Conservation (phyloP, 345 rosid genomes). For the Arabis alpina region DNA sequence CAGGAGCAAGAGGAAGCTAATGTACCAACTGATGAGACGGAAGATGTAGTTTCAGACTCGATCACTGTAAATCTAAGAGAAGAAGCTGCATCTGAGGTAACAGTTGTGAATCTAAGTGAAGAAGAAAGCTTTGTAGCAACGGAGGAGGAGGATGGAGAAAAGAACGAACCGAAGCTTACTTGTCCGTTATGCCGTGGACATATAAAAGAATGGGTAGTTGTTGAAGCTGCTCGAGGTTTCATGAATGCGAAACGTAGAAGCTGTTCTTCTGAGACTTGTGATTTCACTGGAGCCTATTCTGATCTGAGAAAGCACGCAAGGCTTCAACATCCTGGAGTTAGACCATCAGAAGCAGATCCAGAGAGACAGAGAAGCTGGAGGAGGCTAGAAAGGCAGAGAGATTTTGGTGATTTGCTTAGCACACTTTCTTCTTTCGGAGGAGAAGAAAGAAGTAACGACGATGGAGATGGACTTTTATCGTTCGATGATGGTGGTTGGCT, state of each 20-base stretch:
- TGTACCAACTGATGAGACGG: slow-evolving; percentile 11
- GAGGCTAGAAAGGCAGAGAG: slow-evolving; percentile 94
- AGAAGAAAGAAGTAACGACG: slow-evolving; percentile 72
- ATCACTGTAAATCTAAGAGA: slow-evolving; percentile 44
- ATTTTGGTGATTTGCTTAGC: slow-evolving; percentile 91
- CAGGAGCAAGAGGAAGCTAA: slow-evolving; percentile 46
- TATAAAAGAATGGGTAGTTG: slow-evolving; percentile 78
- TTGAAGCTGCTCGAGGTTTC: slow-evolving; percentile 70
- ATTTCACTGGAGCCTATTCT: slow-evolving; percentile 70
- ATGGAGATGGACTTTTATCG: slow-evolving; percentile 51
- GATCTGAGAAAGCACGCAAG: slow-evolving; percentile 97
- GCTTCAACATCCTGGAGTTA: slow-evolving; percentile 74
- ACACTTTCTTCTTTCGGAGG: slow-evolving; percentile 89
- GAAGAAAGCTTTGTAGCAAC: slow-evolving; percentile 36
- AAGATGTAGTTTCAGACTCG: slow-evolving; percentile 42
- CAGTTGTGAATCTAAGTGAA: slow-evolving; percentile 10
- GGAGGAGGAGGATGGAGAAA: slow-evolving; percentile 47
- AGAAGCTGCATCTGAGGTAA: slow-evolving; percentile 26
- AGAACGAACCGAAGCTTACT: slow-evolving; percentile 51
- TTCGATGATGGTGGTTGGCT: slow-evolving; percentile 81
- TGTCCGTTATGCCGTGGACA: slow-evolving; percentile 95
- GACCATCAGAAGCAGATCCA: slow-evolving; percentile 91
- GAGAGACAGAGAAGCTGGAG: slow-evolving; percentile 95
- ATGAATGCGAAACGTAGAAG: slow-evolving; percentile 87
- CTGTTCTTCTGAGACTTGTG: slow-evolving; percentile 87